Conservation (phyloP, 371 early-diverging fungal species). For the Coemansia sp. region DNA sequence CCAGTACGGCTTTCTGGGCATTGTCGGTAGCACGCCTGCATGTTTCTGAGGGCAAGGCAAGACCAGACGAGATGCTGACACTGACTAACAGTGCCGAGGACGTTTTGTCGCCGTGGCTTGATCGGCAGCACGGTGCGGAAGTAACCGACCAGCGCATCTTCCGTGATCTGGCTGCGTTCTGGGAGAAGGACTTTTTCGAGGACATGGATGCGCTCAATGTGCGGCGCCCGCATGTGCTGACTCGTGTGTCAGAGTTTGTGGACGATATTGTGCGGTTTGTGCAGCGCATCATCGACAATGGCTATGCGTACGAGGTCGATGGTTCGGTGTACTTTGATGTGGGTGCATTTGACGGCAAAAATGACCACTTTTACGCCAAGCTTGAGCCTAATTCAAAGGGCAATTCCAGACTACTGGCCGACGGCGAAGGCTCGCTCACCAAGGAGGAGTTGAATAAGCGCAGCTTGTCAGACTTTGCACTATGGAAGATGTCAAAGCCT, state of each 20-base stretch:
- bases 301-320: no score
- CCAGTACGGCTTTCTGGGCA: constrained; percentile 50
- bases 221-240: no score
- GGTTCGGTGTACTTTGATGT: no score
- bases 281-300: no score
- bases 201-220: no score
- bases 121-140: constrained; percentile 57
- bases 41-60: constrained; percentile 10
- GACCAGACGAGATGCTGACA: constrained; percentile 50
- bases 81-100: constrained; percentile 59
- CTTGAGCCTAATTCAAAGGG: no score
- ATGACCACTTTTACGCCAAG: no score
- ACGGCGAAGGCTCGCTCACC: constrained; percentile 67
- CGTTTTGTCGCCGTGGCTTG: constrained; percentile 60
- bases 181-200: constrained; percentile 32
- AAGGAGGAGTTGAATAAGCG: constrained; percentile 70
- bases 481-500: constrained; percentile 97
- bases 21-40: constrained; percentile 75
- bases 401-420: no score
- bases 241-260: no score
- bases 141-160: constrained; percentile 87
- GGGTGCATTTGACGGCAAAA: no score
- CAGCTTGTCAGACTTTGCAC: constrained; percentile 90
- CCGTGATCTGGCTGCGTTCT: constrained; percentile 88
- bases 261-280: no score